Conservation (phyloP, 805 yeast genomes). For the Yueomyces sp. region DNA sequence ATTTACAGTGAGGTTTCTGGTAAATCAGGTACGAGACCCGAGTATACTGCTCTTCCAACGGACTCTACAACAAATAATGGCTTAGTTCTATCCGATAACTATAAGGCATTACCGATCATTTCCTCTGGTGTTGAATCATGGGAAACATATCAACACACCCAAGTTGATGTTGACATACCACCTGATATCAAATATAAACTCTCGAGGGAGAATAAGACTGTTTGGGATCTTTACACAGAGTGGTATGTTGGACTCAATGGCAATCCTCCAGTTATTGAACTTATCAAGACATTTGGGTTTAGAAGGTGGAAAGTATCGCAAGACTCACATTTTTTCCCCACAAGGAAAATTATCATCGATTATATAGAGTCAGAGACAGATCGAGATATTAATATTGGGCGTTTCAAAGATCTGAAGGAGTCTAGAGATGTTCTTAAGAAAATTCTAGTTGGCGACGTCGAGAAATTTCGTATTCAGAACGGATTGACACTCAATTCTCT, state of each 20-base stretch:
- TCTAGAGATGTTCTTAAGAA: conserved; percentile 22
- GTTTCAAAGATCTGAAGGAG: conserved; percentile 18
- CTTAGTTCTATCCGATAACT: not conserved
- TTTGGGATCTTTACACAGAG: conserved; percentile 26
- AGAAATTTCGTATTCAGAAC: conserved; percentile 23
- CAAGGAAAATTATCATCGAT: conserved; percentile 26
- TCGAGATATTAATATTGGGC: conserved; percentile 20
- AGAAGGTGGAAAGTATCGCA: conserved; percentile 27
- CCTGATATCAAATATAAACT: conserved; percentile 22
- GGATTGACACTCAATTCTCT: conserved; percentile 23
- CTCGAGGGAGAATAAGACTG: conserved; percentile 25
- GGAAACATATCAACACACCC: not conserved
- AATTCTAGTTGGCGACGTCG: conserved; percentile 23
- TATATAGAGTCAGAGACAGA: conserved; percentile 25
- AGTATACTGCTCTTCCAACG: not conserved
- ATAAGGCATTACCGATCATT: not conserved
- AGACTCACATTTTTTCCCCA: conserved; percentile 27
- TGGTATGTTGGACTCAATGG: conserved; percentile 27
- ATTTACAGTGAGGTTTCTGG: not conserved
- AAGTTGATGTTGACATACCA: not conserved
- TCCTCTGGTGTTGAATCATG: not conserved
- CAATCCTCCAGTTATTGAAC: conserved; percentile 17
- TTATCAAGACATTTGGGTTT: conserved; percentile 25
- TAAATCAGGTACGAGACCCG: not conserved
- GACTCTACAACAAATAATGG: not conserved